Base-by-base conservation (phyloP, 768 basidiomycete species). In the Leucocoprinus birnbaumii region DNA sequence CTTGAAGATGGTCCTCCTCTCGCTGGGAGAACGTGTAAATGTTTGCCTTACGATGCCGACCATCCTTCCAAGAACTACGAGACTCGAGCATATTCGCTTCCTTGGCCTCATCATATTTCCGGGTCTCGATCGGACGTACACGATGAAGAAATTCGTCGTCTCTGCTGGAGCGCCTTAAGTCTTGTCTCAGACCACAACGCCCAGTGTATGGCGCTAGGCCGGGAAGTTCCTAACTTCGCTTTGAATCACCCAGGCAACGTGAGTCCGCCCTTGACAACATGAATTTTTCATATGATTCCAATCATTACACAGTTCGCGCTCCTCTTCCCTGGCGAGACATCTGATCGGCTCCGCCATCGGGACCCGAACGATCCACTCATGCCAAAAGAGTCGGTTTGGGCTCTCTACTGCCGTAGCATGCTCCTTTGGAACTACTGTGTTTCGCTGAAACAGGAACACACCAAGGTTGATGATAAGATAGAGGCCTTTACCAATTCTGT, bases 351-450 rank as follows among this genome's bases (percentile, higher is more conserved):
- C 72, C 21, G 70, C 70, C 51, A 49, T 43, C 31, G 24, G 31
- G 40, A 55, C 16, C 77, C 84, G 14, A 48, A 45, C 37, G 51
- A 51, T 35, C 50, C 54, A 1, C 27, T 61, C 14, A 34, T 57
- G 14, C 40, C 55, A 19, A 91, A 90, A 65, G 87, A 91, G 58
- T 84, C 85, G 14, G 77, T 92, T 1, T 91, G 89, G 89, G 89
- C 87, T 0, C 72, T 92, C 24, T 89, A 89, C 62, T 90, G 88
- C 68, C 83, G 90, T 31, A 83, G 83, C 64, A 87, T 91, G 86
- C 77, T 92, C 9, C 73, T 91, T 3, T 92, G 89, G 88, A 87
- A 82, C 61, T 86, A 84, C 63, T 85, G 82, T 59, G 75, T 77
- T 46, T 80, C 82, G 2, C 70, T 84, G 24, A 65, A 79, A 48